Conservation (phyloP, 108 stramenopile genomes). For the Pseudonitzschia delicatissima region DNA sequence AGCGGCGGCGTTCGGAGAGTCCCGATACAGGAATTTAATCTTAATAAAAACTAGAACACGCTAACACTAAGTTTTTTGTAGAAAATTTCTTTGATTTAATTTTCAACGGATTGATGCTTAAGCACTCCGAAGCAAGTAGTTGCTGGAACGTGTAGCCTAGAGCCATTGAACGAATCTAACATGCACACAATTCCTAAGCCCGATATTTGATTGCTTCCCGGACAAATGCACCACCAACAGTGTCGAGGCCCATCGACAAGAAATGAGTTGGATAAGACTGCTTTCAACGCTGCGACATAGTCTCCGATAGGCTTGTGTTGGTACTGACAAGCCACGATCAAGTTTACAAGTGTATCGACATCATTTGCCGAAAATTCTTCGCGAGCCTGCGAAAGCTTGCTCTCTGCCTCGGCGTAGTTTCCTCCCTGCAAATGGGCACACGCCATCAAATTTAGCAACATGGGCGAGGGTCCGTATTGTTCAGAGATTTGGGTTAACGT, state of each 20-base stretch:
- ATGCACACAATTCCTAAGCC: slow-evolving; percentile 8
- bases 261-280: slow-evolving; percentile 58
- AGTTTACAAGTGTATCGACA: slow-evolving; percentile 88
- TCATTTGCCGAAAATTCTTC: slow-evolving; percentile 50
- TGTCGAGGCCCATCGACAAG: slow-evolving; percentile 61
- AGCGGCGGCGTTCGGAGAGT: slow-evolving; percentile 1
- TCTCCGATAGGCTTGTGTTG: slow-evolving; percentile 55
- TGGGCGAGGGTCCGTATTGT: slow-evolving; percentile 89
- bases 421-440: slow-evolving; percentile 87
- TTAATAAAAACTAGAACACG: background rate
- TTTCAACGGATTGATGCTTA: background rate
- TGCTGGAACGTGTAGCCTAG: too few relatives aligned
- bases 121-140: background rate
- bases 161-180: background rate
- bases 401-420: slow-evolving; percentile 84
- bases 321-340: slow-evolving; percentile 84
- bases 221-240: slow-evolving; percentile 81
- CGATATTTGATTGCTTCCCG: slow-evolving; percentile 82
- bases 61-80: background rate
- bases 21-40: background rate
- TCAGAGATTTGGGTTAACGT: slow-evolving; percentile 86
- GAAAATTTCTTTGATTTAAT: background rate
- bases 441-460: slow-evolving; percentile 88
- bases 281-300: slow-evolving; percentile 45
- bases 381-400: slow-evolving; percentile 63